Base-by-base conservation (phyloP, 306 rosid species). In the Glycyrrhiza uralensis region DNA sequence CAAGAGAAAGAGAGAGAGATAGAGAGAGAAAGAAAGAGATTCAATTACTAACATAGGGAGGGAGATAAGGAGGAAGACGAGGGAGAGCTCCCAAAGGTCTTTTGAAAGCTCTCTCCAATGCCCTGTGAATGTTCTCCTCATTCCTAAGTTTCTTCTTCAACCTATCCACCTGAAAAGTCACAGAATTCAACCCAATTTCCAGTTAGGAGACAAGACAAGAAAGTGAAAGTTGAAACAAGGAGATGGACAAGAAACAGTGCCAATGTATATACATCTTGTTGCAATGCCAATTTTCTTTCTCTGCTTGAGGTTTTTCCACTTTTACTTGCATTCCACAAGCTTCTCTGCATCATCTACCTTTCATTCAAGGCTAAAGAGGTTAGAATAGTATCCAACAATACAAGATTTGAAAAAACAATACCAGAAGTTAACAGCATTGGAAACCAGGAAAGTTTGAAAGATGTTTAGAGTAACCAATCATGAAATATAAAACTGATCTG, bases 11-110 rank as follows among this genome's bases (percentile, higher is more conserved):
- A 42, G 15, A 67, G 56, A 19, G 14, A 35, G 13, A 60, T 49
- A 33, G 26, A 7, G 24, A 51, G 9, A 65, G 56, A 62, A 32
- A 22, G 15, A 70, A 30, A 11, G 20, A 30, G n/a, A 52, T 76
- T 71, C 56, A 44, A 69, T 56, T 44, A 86, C 96, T 85, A 23
- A 95, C 99, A 52, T 51, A 47, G 32, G 96, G 86, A 71, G 99
- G 99, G 54, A 95, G 97, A 78, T 83, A 88, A 52, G 96, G 93
- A 57, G 97, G 99, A 51, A 95, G 92, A 80, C 97, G 95, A 32
- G 99, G 99, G 28, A 95, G 83, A 76, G 96, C 87, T 62, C 99
- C 99, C 80, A 95, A 78, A 13, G 99, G 96, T 79, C 99, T 86
- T 7, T 72, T 86, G 81, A 92, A 91, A 84, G 99, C 96, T 66